phyloP scores from a whole-genome alignment of 2,329 filamentous ascomycete genomes.

The Amesomyces nigricolor region DNA sequence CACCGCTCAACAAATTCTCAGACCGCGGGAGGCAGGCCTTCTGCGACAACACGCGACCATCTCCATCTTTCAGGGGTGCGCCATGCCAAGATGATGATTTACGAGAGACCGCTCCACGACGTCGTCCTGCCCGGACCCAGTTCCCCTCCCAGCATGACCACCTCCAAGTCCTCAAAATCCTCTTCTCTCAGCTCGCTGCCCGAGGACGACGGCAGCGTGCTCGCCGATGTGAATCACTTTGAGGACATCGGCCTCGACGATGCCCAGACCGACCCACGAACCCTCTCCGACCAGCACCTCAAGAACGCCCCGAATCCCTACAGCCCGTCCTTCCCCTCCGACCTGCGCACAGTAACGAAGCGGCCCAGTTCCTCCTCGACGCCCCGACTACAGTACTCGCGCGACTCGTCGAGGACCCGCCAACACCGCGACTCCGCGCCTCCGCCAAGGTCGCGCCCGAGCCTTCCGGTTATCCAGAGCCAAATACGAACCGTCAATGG shows the following conservation, averaged over 20 bases:
- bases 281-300: conserved; percentile 32
- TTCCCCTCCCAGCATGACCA: conserved; percentile 72
- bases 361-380: conserved; percentile 22
- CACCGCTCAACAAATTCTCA: not conserved
- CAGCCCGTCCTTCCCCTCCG: conserved; percentile 42
- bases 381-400: conserved; percentile 29
- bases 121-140: conserved; percentile 45
- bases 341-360: conserved; percentile 35
- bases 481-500: conserved; percentile 45
- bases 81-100: conserved; percentile 37
- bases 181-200: conserved; percentile 79
- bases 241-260: conserved; percentile 85
- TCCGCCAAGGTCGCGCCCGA: conserved; percentile 35
- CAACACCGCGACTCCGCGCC: conserved; percentile 32
- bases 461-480: conserved; percentile 42
- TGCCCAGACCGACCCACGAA: conserved; percentile 30
- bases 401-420: conserved; percentile 30
- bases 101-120: conserved; percentile 36
- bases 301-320: conserved; percentile 44
- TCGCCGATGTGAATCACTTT: conserved; percentile 75
- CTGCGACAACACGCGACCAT: not conserved
- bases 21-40: conserved; percentile 1
- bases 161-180: conserved; percentile 84
- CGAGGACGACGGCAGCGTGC: conserved; percentile 64
- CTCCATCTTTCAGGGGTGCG: not conserved